A percentile compares a stretch with the other conserved stretches of the same genome.
Conservation (phyloP, 2,329 filamentous ascomycete species). For the Penicillium psychrosexuale region DNA sequence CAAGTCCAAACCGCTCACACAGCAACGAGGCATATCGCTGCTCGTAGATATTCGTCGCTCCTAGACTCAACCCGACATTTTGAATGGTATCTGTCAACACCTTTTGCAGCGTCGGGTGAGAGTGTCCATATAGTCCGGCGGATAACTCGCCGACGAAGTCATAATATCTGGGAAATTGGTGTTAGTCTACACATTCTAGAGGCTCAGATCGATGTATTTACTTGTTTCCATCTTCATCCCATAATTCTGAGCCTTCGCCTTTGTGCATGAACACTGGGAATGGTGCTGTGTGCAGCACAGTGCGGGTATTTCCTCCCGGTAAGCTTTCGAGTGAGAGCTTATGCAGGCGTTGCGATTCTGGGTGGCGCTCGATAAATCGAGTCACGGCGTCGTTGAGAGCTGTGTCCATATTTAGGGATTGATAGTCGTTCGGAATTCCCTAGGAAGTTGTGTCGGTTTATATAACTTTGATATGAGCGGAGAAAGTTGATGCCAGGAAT, state of each 20-base stretch:
- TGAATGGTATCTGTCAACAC: conserved; percentile 49
- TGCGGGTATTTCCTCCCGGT: conserved; percentile 35
- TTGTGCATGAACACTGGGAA: conserved; percentile 18
- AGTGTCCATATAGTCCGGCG: conserved; percentile 65
- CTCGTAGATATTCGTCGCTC: conserved; percentile 54
- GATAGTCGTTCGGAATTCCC: no score
- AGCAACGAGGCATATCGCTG: conserved; percentile 51
- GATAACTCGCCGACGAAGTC: conserved; percentile 64
- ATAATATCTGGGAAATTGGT: conserved; percentile 40
- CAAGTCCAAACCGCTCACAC: conserved; percentile 50
- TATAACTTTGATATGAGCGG: background rate
- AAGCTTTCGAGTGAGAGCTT: conserved; percentile 20
- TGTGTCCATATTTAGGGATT: background rate
- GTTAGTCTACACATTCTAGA: background rate
- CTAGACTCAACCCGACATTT: conserved; percentile 52
- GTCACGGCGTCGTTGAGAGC: background rate
- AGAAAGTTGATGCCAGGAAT: background rate
- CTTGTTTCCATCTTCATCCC: conserved; percentile 19
- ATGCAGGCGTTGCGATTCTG: conserved; percentile 14
- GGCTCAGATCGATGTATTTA: background rate
- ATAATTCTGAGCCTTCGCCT: conserved; percentile 10
- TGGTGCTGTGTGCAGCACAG: conserved; percentile 17
- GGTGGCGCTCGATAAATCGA: conserved; percentile 3
- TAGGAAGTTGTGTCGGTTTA: background rate
- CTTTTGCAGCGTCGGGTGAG: conserved; percentile 52